A percentile compares a stretch with the other conserved stretches of the same genome.
Conservation (phyloP, 768 basidiomycete species). For the Boletus tylopilopsis region DNA sequence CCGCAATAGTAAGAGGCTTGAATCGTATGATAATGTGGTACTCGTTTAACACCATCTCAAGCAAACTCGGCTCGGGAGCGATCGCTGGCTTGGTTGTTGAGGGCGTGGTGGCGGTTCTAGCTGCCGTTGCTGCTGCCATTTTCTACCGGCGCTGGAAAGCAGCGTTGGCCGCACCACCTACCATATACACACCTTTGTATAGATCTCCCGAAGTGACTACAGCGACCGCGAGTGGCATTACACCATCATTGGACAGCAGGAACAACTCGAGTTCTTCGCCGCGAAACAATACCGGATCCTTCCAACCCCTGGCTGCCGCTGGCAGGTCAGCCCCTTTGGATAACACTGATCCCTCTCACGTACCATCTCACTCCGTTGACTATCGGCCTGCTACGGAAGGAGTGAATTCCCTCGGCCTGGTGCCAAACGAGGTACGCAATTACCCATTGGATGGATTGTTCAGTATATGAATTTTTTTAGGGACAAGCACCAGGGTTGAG, state of each 20-base stretch:
- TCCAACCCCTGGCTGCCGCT: background rate
- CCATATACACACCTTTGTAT: constrained; percentile 1
- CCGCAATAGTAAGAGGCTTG: constrained; percentile 13
- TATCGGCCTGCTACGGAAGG: background rate
- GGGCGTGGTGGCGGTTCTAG: constrained; percentile 9
- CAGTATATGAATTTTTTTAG: constrained; percentile 3
- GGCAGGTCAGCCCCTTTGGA: background rate
- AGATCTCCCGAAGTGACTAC: constrained; percentile 5
- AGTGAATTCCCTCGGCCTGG: background rate
- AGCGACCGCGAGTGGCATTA: constrained; percentile 1
- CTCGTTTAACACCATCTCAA: constrained; percentile 6
- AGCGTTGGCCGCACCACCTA: background rate
- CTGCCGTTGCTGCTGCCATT: constrained; percentile 11
- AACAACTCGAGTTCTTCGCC: background rate
- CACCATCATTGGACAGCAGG: constrained; percentile 6
- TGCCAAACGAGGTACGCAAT: constrained; percentile 9
- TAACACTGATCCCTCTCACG: background rate
- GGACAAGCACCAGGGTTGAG: background rate
- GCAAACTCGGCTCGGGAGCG: constrained; percentile 18
- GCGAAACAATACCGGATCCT: background rate
- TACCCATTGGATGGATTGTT: background rate
- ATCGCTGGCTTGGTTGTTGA: constrained; percentile 23
- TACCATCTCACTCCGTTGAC: background rate
- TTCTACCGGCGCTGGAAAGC: constrained; percentile 26
- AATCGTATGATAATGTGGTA: background rate